Base-by-base conservation (phyloP, 169 alveolate genomes). In the Perkinsus olseni region DNA sequence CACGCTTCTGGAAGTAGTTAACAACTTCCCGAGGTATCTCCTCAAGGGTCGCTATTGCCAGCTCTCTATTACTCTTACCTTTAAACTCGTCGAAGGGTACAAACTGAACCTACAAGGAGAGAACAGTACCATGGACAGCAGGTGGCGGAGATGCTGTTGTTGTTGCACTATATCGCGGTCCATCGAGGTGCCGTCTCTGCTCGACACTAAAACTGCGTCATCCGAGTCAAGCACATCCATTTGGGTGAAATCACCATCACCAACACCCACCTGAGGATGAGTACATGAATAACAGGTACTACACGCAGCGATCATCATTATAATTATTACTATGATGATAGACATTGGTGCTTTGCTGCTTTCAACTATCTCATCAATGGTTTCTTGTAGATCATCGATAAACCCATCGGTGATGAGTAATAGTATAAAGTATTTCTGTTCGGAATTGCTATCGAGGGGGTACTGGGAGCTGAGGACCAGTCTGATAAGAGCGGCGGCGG, bases 381-480 rank as follows among this genome's bases (percentile, higher is more conserved):
- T 95, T 0, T 95, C 91, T 74, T 96, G 94, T 92, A 94, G 48
- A 91, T 96, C 97, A 74, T 94, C 93, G 34, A 95, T 91, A 24
- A 92, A 74, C 24, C 98, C 97, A 91, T 95, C 94, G 0, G 96
- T 95, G 6, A 96, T 91, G 37, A 96, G 93, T 0, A 96, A 36
- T 45, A 96, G 82, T 50, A 96, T 95, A 40, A 74, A 94, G 74
- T 96, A 96, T 40, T 95, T 92, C 34, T 62, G 82, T 45, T 45
- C 62, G 17, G 62, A 6, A 17, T 45, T 45, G 62, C 24, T 6
- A 17, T 45, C 62, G 62, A 45, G n/a, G 6, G 24, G 62, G 62
- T 45, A 45, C 17, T 45, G 62, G 62, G 6, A 45, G 17, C 62
- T 45, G 17, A n/a, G n/a, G n/a, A n/a, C n/a, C n/a, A n/a, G n/a